Evolutionary conservation across 208 protist species (phyloP).

Genomic region (Leishmania tarentolae): DNA sequence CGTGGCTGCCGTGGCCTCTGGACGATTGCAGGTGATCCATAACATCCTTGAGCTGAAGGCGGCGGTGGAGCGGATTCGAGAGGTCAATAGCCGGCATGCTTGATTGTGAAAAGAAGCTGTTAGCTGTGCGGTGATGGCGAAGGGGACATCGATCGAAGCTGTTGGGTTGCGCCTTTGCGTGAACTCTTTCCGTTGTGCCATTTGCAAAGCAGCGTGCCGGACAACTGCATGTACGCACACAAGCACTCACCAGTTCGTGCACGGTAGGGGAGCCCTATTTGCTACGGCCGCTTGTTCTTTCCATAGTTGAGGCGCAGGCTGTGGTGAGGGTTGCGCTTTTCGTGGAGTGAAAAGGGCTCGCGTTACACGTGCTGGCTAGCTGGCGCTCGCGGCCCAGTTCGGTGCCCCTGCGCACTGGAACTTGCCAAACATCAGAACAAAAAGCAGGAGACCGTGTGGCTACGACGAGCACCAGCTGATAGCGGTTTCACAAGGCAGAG

Average conservation of each 20-base stretch:
- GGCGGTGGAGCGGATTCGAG: constrained; percentile 36
- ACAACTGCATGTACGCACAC: neutral
- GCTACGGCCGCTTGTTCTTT: neutral
- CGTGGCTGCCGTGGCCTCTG: constrained; percentile 30
- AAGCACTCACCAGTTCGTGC: neutral
- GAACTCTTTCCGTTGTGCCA: neutral
- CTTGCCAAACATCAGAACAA: neutral
- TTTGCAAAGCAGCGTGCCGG: neutral
- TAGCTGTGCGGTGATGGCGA: neutral
- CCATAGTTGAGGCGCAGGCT: neutral
- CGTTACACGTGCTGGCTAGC: neutral
- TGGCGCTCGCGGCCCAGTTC: neutral
- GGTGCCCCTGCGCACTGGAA: neutral
- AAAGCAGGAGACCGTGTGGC: neutral
- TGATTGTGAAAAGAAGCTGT: neutral
- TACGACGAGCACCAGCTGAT: neutral
- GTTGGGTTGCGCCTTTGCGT: neutral
- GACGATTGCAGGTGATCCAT: constrained; percentile 51
- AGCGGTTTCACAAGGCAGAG: neutral
- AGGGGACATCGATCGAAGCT: neutral
- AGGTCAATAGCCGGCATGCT: constrained; percentile 5
- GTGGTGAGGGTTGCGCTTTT: neutral
- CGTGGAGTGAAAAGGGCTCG: neutral
- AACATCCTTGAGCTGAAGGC: constrained; percentile 57
- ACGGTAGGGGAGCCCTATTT: neutral